Base-by-base conservation (phyloP, 176 grass and related monocot genomes). In the Sorghum bicolor region DNA sequence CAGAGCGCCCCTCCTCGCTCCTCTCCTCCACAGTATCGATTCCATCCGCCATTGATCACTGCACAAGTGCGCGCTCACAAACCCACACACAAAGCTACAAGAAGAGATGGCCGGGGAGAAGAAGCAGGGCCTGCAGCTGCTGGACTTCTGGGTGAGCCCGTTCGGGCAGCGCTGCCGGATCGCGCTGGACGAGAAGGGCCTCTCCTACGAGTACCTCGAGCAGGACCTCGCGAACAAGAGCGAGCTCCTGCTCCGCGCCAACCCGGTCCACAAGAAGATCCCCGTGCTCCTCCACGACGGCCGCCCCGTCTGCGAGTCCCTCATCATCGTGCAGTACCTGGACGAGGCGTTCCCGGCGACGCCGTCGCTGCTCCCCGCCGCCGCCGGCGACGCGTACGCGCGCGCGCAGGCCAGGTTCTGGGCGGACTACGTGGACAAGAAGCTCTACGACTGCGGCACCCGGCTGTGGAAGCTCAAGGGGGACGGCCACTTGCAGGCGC, bases 251-350 rank as follows among this genome's bases (percentile, higher is more conserved):
- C 76, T 94, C 17, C 79, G 82, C 8, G 72, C 87, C 82, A 97
- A 97, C 78, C 94, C 94, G 1, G 15, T 97, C 8, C 77, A 93
- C 80, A 93, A 93, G 91, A 92, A 96, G 81, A 76, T 96, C 60
- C 94, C 94, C 1, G 88, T 96, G 4, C 86, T 96, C 26, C 34
- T 96, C 52, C 91, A 96, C 76, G 76, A 31, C 40, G 91, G 88
- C 34, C 82, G 70, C 25, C 31, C 76, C 32, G 28, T 93, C n/a
- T 87, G 72, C 81, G 93, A 96, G 72, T 96, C 93, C 5, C 80
- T 91, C 76, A 2, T 84, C 77, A 96, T 96, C 77, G 3, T 93
- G 6, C 9, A 85, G 0, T 96, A 96, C 81, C 28, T 96, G 45
- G 94, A 96, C 17, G 94, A 93, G 30, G 86, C 76, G 3, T 96